Conservation (phyloP, 257 asterid species). For the Nicotiana paniculata region DNA sequence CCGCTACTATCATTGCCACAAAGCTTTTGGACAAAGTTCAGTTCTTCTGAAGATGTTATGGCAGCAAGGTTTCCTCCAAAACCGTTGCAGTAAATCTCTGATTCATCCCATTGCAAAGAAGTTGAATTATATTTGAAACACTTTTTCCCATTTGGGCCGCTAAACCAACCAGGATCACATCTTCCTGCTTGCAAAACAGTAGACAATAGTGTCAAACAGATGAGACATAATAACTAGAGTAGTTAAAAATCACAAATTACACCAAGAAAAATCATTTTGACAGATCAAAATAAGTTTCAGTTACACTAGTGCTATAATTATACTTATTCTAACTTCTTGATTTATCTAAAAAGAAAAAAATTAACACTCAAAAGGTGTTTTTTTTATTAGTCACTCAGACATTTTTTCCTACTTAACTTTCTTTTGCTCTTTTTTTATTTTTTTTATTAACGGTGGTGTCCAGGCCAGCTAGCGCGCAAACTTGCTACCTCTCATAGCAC, state of each 20-base stretch:
- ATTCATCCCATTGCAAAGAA: constrained; percentile 60
- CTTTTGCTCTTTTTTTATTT: too few species aligned
- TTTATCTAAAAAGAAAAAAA: background rate
- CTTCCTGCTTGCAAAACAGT: constrained; percentile 31
- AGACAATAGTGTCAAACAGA: constrained; percentile 1
- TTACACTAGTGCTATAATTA: background rate
- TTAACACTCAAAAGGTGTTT: too few species aligned
- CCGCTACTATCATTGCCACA: constrained; percentile 44
- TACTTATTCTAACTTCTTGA: background rate
- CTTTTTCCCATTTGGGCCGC: constrained; percentile 38
- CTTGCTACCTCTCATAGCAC: too few species aligned
- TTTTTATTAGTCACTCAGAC: too few species aligned
- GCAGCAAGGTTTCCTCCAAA: constrained; percentile 67
- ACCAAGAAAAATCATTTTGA: background rate
- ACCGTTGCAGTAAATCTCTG: constrained; percentile 58
- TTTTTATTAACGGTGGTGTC: too few species aligned
- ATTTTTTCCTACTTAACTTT: too few species aligned
- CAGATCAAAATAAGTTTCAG: background rate
- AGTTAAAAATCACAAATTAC: background rate
- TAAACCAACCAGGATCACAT: constrained; percentile 62
- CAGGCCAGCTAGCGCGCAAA: too few species aligned
- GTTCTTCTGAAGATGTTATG: constrained; percentile 46
- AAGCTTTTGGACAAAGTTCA: constrained; percentile 39
- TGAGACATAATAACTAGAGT: background rate
- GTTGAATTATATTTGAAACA: constrained; percentile 45